Percentiles rank a stretch among this genome's conserved stretches.
These are phyloP conservation scores for Cladophialophora psammophila DNA, from an alignment of 2,329 filamentous ascomycete genomes.

Conservation along the genomic window DNA sequence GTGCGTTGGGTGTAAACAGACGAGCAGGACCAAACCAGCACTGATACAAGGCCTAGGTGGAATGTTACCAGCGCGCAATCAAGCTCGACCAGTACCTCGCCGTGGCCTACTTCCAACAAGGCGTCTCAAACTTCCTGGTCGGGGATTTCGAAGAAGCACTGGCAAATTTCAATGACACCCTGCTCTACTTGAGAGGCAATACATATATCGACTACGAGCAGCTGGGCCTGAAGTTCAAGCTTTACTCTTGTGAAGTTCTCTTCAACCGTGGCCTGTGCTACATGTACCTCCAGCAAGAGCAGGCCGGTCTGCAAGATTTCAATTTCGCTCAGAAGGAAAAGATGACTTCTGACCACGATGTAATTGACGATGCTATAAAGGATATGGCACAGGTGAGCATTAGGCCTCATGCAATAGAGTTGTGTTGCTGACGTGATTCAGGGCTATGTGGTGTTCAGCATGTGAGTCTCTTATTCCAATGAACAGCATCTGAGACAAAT, in stretches of 20 bases:
- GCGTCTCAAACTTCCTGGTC: constrained; percentile 95
- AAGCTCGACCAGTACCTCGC: constrained; percentile 92
- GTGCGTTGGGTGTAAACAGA: constrained; percentile 56
- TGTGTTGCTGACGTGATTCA: constrained; percentile 48
- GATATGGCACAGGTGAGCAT: constrained; percentile 85
- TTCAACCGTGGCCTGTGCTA: constrained; percentile 98
- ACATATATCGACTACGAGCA: constrained; percentile 98
- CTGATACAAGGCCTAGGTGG: constrained; percentile 67
- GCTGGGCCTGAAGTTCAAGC: constrained; percentile 90
- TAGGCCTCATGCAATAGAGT: neutral
- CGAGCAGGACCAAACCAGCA: neutral
- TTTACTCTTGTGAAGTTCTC: constrained; percentile 96
- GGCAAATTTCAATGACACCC: constrained; percentile 97
- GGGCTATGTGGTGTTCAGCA: constrained; percentile 91
- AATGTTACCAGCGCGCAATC: constrained; percentile 92
- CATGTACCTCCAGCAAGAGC: constrained; percentile 92
- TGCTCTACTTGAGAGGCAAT: constrained; percentile 93
- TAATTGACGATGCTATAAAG: constrained; percentile 94
- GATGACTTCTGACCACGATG: constrained; percentile 93
- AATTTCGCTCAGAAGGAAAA: constrained; percentile 93
- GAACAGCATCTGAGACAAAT: neutral
- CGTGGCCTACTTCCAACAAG: constrained; percentile 97
- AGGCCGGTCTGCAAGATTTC: constrained; percentile 89
- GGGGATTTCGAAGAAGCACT: constrained; percentile 97
- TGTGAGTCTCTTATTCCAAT: constrained; percentile 27